Evolutionary conservation across 1,284 basidiomycete species (phyloP).

Genomic region (Boletellus deceptivus): DNA sequence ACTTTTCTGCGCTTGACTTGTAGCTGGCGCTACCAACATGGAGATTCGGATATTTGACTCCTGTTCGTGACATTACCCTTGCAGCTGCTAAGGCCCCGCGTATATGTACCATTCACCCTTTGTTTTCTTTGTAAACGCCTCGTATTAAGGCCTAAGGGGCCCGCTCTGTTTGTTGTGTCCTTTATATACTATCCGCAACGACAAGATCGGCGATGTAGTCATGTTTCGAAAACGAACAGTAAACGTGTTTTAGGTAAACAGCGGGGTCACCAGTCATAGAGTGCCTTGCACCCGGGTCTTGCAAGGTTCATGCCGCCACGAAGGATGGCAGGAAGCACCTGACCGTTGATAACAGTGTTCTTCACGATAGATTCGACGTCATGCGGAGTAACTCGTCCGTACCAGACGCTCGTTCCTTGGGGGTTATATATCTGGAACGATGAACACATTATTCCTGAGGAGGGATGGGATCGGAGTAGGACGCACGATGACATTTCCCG

Average conservation of each 20-base stretch:
- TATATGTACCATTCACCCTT: neutral
- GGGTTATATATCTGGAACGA: slow-evolving; percentile 76
- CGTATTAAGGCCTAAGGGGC: slow-evolving; percentile 10
- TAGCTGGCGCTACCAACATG: slow-evolving; percentile 17
- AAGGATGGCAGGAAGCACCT: slow-evolving; percentile 78
- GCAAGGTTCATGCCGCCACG: slow-evolving; percentile 79
- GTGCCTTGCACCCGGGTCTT: slow-evolving; percentile 59
- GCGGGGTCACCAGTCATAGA: slow-evolving; percentile 68
- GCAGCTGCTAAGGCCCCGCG: slow-evolving; percentile 3
- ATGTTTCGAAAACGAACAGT: neutral
- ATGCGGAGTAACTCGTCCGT: slow-evolving; percentile 89
- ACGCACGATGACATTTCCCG: slow-evolving; percentile 84
- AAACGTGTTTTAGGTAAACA: neutral
- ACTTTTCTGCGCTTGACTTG: slow-evolving; percentile 6
- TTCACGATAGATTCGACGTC: slow-evolving; percentile 85
- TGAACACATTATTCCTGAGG: neutral
- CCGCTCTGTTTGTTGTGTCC: slow-evolving; percentile 3
- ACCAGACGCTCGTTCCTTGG: slow-evolving; percentile 82
- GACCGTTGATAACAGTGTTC: slow-evolving; percentile 82
- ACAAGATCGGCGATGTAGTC: slow-evolving; percentile 30
- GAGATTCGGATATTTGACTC: slow-evolving; percentile 15
- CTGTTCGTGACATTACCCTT: slow-evolving; percentile 7
- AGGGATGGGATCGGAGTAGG: neutral
- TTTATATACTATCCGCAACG: slow-evolving; percentile 28
- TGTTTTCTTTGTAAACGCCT: slow-evolving; percentile 7